Conservation (phyloP, 73 alveolate genomes). For the Paramecium octaurelia region DNA sequence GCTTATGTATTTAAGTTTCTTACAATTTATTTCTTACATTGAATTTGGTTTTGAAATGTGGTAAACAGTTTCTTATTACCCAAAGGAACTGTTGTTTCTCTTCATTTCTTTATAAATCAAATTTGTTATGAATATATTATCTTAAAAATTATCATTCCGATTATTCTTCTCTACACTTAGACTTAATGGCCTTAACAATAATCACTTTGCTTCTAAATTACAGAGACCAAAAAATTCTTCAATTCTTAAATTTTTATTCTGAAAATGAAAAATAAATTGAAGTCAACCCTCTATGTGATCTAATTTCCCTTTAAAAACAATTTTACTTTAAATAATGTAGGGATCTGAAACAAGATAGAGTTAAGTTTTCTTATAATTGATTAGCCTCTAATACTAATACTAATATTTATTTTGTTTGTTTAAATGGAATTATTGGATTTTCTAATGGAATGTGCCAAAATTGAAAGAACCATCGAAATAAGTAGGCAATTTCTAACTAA, state of each 20-base stretch:
- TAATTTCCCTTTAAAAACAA: too few species aligned
- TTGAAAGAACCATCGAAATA: conserved; percentile 8
- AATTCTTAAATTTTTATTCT: too few species aligned
- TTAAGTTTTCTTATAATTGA: not conserved
- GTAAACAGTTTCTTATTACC: not conserved
- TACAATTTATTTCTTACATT: not conserved
- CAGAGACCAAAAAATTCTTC: not conserved
- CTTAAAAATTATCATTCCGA: not conserved
- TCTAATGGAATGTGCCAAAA: conserved; percentile 1
- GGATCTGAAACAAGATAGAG: not conserved
- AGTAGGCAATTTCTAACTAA: not conserved
- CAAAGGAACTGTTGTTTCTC: not conserved
- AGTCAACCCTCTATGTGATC: too few species aligned
- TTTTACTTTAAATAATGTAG: too few species aligned
- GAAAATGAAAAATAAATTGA: too few species aligned
- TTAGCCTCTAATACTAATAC: not conserved
- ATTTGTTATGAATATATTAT: not conserved
- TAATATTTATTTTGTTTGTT: not conserved
- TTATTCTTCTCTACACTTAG: not conserved
- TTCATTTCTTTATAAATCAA: not conserved
- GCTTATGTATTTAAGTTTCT: not conserved
- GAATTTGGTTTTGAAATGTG: not conserved
- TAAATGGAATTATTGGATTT: conserved; percentile 42
- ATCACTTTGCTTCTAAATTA: too few species aligned
- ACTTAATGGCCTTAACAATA: too few species aligned